phyloP scores from a whole-genome alignment of 2,329 filamentous ascomycete genomes.

The Leptodontidium sp. region DNA sequence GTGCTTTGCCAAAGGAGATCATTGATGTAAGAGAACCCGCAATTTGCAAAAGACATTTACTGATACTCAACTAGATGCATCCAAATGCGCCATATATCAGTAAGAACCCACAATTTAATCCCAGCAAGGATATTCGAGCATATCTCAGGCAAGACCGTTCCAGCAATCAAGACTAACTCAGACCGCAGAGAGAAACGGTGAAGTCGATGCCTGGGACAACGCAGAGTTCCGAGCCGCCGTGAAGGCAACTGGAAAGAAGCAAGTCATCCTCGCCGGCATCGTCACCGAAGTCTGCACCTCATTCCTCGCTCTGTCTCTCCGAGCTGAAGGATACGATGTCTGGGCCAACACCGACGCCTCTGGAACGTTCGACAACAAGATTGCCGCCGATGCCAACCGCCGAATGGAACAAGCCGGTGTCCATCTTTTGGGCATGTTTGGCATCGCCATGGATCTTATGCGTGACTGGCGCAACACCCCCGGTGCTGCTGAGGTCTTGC shows the following conservation, averaged over 20 bases:
- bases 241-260: conserved; percentile 68
- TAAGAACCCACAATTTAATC: neutral
- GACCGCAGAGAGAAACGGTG: conserved; percentile 54
- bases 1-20: conserved; percentile 74
- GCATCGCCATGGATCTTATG: conserved; percentile 45
- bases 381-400: conserved; percentile 70
- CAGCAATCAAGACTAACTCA: conserved; percentile 37
- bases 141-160: neutral
- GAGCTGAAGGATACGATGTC: conserved; percentile 75
- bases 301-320: conserved; percentile 76
- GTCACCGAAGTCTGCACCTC: conserved; percentile 79
- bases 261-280: conserved; percentile 77
- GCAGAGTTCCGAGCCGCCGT: conserved; percentile 71
- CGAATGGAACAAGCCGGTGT: conserved; percentile 74
- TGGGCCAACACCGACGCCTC: conserved; percentile 77
- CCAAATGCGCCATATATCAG: conserved; percentile 70
- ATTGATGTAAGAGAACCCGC: conserved; percentile 51
- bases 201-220: conserved; percentile 83
- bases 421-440: conserved; percentile 51
- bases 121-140: neutral
- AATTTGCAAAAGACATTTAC: neutral
- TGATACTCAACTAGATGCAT: conserved; percentile 55
- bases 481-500: conserved; percentile 27
- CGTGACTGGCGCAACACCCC: conserved; percentile 39
- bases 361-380: conserved; percentile 68